phyloP scores from a whole-genome alignment of 257 asterid genomes.

The Jacaranda mimosifolia region DNA sequence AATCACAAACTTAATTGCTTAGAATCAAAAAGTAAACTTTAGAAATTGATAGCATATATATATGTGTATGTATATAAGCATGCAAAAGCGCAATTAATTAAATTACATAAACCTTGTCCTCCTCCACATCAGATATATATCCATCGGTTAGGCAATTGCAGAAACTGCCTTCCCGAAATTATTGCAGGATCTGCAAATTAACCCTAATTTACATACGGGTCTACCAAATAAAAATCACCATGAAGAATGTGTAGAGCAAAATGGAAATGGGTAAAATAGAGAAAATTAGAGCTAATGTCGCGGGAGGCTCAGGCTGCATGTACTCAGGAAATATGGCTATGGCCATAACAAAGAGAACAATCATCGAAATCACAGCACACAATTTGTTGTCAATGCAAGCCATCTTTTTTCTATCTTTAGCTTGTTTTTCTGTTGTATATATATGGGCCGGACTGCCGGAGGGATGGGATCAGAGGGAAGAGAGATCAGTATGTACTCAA shows the following conservation, averaged over 20 bases:
- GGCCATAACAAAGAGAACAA: slow-evolving; percentile 28
- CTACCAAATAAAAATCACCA: slow-evolving; percentile 46
- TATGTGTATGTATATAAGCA: neutral
- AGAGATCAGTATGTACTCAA: neutral
- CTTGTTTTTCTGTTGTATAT: no score
- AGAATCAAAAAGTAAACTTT: neutral
- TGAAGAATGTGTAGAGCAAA: slow-evolving; percentile 36
- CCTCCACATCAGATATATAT: neutral
- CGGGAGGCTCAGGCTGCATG: slow-evolving; percentile 49
- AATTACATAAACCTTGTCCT: neutral
- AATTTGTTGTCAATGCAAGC: slow-evolving; percentile 29
- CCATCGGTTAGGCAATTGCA: neutral
- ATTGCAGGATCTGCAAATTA: neutral
- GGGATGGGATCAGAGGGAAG: neutral
- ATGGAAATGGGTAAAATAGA: slow-evolving; percentile 37
- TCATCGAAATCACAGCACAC: slow-evolving; percentile 38
- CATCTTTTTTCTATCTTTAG: neutral
- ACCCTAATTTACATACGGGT: no score
- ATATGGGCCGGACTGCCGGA: no score
- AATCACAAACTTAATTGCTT: no score
- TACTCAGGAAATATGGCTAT: slow-evolving; percentile 39
- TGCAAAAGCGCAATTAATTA: neutral
- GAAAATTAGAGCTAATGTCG: slow-evolving; percentile 31
- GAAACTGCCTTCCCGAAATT: neutral
- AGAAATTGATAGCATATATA: neutral